Evolutionary conservation across 495 filamentous ascomycete genomes (phyloP).

Genomic region (Neurospora tetrasperma): DNA sequence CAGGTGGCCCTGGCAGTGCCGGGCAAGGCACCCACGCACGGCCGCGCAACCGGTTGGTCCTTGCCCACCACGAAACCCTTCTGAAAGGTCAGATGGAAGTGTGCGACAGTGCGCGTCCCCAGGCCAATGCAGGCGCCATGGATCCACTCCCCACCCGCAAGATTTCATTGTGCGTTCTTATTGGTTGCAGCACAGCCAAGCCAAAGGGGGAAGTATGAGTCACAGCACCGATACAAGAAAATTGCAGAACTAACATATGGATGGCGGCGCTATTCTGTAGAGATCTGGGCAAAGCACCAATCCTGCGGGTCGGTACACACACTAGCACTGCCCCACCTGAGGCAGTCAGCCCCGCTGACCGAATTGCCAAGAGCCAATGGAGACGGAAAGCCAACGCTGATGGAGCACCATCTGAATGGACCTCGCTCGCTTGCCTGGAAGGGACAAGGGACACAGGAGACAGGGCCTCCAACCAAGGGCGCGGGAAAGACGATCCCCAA

Average conservation of each 20-base stretch:
- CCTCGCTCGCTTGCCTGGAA: background rate
- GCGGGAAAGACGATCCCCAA: background rate
- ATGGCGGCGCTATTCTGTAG: background rate
- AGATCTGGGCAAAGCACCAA: background rate
- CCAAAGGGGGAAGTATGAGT: conserved; percentile 25
- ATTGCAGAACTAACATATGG: too few relatives aligned
- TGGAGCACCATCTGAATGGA: background rate
- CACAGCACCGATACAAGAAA: conserved; percentile 8
- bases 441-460: background rate
- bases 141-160: background rate
- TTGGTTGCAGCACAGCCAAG: conserved; percentile 14
- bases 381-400: background rate
- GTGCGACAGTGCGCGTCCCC: background rate
- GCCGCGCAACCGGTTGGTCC: background rate
- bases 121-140: background rate
- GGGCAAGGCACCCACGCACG: background rate
- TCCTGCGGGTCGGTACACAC: background rate
- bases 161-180: conserved; percentile 1
- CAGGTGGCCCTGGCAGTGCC: background rate
- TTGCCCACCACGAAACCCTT: background rate
- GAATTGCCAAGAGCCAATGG: background rate
- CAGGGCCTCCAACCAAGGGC: background rate
- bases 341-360: background rate
- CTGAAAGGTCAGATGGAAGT: background rate
- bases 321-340: conserved; percentile 4